phyloP scores from a whole-genome alignment of 2,329 filamentous ascomycete species.

The Microcyclospora pomicola region DNA sequence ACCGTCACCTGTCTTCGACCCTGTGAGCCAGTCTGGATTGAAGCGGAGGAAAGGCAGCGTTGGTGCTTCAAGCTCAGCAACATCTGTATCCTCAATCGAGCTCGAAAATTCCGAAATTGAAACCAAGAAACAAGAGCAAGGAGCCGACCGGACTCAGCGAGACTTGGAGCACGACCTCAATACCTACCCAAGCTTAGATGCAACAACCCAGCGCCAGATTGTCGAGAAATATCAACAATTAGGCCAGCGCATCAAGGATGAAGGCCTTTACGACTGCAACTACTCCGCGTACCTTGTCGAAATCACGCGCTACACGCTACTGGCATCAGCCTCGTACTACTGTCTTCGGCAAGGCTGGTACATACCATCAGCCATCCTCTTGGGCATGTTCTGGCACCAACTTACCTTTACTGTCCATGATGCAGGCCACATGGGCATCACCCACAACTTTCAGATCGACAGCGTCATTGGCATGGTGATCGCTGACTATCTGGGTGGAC shows the following conservation, averaged over 20 bases:
- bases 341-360: slow-evolving; percentile 31
- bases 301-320: slow-evolving; percentile 52
- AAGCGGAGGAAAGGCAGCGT: slow-evolving; percentile 26
- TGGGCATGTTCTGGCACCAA: slow-evolving; percentile 87
- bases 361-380: slow-evolving; percentile 52
- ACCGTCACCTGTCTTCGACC: slow-evolving; percentile 46
- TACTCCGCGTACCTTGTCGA: slow-evolving; percentile 71
- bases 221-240: slow-evolving; percentile 70
- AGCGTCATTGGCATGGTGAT: slow-evolving; percentile 78
- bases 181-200: slow-evolving; percentile 69
- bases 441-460: slow-evolving; percentile 74
- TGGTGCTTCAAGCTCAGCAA: slow-evolving; percentile 34
- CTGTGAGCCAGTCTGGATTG: slow-evolving; percentile 21
- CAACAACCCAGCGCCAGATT: slow-evolving; percentile 59
- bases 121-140: slow-evolving; percentile 36
- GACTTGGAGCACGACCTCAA: slow-evolving; percentile 62
- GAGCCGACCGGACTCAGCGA: slow-evolving; percentile 61
- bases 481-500: slow-evolving; percentile 74
- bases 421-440: slow-evolving; percentile 94
- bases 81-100: slow-evolving; percentile 44
- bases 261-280: slow-evolving; percentile 72
- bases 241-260: slow-evolving; percentile 54
- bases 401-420: slow-evolving; percentile 89
- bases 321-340: slow-evolving; percentile 48
- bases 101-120: slow-evolving; percentile 21